A percentile compares a stretch with the other conserved stretches of the same genome.
phyloP scores from a whole-genome alignment of 306 rosid genomes.

The Pachyrhizus erosus region DNA sequence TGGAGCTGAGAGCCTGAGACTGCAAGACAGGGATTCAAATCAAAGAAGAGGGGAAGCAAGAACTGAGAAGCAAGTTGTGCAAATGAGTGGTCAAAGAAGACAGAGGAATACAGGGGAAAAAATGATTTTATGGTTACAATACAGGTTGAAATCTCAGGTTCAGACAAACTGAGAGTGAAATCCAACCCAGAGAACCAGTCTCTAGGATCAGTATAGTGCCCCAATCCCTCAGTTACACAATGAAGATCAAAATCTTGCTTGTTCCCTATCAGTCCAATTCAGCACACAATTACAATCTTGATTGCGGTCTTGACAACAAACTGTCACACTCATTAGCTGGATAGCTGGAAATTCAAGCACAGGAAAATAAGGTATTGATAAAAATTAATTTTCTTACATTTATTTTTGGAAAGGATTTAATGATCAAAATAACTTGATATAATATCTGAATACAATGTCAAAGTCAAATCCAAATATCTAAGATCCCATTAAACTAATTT shows the following conservation, averaged over 20 bases:
- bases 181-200: neutral
- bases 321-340: slow-evolving; percentile 24
- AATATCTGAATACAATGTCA: slow-evolving; percentile 34
- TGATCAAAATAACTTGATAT: slow-evolving; percentile 33
- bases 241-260: neutral
- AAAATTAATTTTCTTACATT: slow-evolving; percentile 7
- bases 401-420: slow-evolving; percentile 40
- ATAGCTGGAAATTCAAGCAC: slow-evolving; percentile 8
- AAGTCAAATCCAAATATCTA: slow-evolving; percentile 27
- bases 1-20: neutral
- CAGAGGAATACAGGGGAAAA: neutral
- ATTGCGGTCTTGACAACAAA: neutral
- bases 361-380: slow-evolving; percentile 1
- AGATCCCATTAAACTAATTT: slow-evolving; percentile 1
- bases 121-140: neutral
- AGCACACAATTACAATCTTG: neutral
- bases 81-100: neutral
- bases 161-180: neutral
- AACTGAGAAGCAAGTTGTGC: neutral
- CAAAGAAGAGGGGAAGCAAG: neutral
- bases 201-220: neutral
- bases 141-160: neutral
- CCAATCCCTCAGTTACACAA: neutral
- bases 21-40: neutral
- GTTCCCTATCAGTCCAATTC: neutral